These are phyloP conservation scores for Podila horticola DNA, from an alignment of 192 early-diverging fungal genomes.

Conservation along the genomic window DNA sequence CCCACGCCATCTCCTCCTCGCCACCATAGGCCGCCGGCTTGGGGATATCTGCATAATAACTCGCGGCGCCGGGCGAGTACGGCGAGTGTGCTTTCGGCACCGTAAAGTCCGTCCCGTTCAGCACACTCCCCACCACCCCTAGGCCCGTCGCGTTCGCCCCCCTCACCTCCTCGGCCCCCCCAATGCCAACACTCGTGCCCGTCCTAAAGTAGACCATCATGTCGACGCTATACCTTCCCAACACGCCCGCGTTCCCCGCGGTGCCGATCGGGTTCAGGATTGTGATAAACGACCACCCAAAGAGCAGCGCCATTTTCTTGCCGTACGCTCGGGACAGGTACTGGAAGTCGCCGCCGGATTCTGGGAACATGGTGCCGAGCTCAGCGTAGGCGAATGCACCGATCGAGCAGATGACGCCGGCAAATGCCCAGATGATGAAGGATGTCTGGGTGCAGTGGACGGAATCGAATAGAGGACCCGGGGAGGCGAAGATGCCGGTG, in stretches of 20 bases:
- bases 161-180: not conserved
- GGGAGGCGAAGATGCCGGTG: constrained; percentile 74
- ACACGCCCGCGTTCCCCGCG: constrained; percentile 55
- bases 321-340: constrained; percentile 69
- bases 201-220: constrained; percentile 40
- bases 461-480: constrained; percentile 61
- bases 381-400: constrained; percentile 55
- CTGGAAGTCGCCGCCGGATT: constrained; percentile 64
- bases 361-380: constrained; percentile 53
- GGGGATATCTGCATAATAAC: constrained; percentile 1
- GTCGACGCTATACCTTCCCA: constrained; percentile 38
- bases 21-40: not conserved
- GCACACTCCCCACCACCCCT: not conserved
- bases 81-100: constrained; percentile 13
- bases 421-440: constrained; percentile 51
- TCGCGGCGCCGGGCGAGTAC: constrained; percentile 18
- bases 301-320: constrained; percentile 60
- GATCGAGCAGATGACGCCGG: constrained; percentile 40
- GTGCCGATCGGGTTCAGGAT: constrained; percentile 63
- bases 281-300: constrained; percentile 66
- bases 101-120: constrained; percentile 5
- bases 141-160: not conserved
- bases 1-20: constrained; percentile 21
- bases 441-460: constrained; percentile 41
- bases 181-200: constrained; percentile 20